phyloP scores from a whole-genome alignment of 441 rosid genomes.

The Arabidopsis lyrata region DNA sequence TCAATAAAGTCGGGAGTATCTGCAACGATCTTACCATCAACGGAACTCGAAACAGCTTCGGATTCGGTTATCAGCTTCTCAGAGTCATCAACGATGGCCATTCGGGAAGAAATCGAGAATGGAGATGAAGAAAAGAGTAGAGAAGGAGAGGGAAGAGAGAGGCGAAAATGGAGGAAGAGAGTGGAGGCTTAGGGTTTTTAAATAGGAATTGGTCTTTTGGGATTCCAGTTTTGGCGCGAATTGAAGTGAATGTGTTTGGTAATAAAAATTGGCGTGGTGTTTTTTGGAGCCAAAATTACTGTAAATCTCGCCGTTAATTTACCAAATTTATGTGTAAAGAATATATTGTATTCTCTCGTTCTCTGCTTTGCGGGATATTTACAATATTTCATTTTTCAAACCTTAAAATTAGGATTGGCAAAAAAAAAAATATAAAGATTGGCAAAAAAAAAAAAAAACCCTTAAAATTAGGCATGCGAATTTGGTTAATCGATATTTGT shows the following conservation, averaged over 20 bases:
- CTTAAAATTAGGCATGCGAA: no score
- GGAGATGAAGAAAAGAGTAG: neutral
- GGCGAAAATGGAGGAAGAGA: constrained; percentile 3
- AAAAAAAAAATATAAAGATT: no score
- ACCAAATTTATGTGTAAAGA: neutral
- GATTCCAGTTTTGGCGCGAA: constrained; percentile 38
- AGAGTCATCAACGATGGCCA: neutral
- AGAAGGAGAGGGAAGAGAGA: neutral
- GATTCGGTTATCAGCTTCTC: neutral
- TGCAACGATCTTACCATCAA: constrained; percentile 4
- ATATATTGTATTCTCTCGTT: neutral
- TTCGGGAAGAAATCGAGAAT: neutral
- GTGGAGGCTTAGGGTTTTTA: constrained; percentile 31
- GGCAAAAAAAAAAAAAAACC: no score
- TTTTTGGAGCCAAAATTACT: constrained; percentile 40
- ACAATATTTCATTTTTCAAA: neutral
- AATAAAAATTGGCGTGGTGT: constrained; percentile 27
- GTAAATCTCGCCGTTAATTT: constrained; percentile 23
- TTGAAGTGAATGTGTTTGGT: neutral
- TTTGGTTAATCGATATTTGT: no score
- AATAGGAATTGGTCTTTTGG: constrained; percentile 15
- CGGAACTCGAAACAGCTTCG: constrained; percentile 7
- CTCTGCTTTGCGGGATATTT: neutral
- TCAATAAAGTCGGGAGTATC: constrained; percentile 21
- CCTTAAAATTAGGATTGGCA: no score